These are phyloP conservation scores for Rhododendron molle DNA, from an alignment of 148 eudicot species.

Conservation along the genomic window DNA sequence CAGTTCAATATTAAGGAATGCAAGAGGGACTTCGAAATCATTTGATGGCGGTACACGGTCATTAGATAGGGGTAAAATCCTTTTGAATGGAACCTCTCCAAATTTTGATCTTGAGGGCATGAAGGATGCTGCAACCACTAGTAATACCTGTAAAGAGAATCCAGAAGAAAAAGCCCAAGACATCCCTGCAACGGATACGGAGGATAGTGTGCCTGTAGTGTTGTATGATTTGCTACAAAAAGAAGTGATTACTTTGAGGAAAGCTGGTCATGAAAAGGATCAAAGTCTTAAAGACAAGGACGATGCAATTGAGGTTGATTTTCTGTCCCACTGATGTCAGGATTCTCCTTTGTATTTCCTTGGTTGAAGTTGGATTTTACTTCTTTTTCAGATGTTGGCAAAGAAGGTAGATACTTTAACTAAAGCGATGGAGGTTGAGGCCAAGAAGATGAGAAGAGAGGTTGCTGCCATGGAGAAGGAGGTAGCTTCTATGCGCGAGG, in stretches of 20 bases:
- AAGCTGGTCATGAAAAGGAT: slow-evolving; percentile 89
- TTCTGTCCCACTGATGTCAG: neutral
- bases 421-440: slow-evolving; percentile 98
- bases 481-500: slow-evolving; percentile 92
- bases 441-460: slow-evolving; percentile 98
- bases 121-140: slow-evolving; percentile 48
- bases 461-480: slow-evolving; percentile 99
- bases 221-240: slow-evolving; percentile 89
- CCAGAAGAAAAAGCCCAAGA: slow-evolving; percentile 70
- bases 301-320: slow-evolving; percentile 86
- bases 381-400: slow-evolving; percentile 68
- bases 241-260: slow-evolving; percentile 86
- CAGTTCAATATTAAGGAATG: slow-evolving; percentile 63
- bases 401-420: slow-evolving; percentile 97
- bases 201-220: slow-evolving; percentile 77
- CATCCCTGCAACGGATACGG: slow-evolving; percentile 41
- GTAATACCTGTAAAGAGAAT: slow-evolving; percentile 47
- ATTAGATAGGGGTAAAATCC: slow-evolving; percentile 66
- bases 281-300: slow-evolving; percentile 98
- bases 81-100: slow-evolving; percentile 58
- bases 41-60: slow-evolving; percentile 81
- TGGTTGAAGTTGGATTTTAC: slow-evolving; percentile 2
- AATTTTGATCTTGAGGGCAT: slow-evolving; percentile 48
- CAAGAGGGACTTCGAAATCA: slow-evolving; percentile 72
- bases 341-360: neutral